A percentile compares a stretch with the other conserved stretches of the same genome.
phyloP scores from a whole-genome alignment of 192 early-diverging fungal genomes.

The Backusella tarrabulga region DNA sequence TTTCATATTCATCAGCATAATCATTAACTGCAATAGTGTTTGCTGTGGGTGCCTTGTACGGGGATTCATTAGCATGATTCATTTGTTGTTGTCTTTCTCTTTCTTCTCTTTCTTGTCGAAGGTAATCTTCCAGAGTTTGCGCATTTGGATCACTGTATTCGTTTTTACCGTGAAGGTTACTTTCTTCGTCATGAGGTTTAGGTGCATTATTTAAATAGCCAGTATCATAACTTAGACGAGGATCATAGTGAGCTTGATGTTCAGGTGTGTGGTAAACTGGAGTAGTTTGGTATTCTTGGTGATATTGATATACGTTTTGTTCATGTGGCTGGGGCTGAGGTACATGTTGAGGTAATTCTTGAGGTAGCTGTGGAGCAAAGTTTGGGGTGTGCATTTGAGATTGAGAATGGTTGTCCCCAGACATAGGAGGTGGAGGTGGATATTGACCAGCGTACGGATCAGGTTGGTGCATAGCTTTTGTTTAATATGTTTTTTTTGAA shows the following conservation, averaged over 20 bases:
- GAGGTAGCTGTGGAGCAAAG: not conserved
- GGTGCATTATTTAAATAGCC: not conserved
- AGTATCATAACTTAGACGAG: not conserved
- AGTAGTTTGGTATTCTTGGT: not conserved
- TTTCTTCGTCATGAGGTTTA: not conserved
- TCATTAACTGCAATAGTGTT: not conserved
- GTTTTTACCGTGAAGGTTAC: not conserved
- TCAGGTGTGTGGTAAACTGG: not conserved
- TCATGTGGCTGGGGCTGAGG: not conserved
- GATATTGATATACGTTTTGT: not conserved
- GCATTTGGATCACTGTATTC: not conserved
- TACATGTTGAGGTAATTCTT: not conserved
- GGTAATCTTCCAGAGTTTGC: not conserved
- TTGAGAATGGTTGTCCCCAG: not conserved
- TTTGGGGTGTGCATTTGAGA: not conserved
- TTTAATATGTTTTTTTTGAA: not conserved
- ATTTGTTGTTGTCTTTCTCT: not conserved
- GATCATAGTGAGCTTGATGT: not conserved
- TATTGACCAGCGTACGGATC: conserved; percentile 37
- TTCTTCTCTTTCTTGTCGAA: conserved; percentile 11
- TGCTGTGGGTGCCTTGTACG: not conserved
- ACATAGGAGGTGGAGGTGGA: conserved; percentile 19
- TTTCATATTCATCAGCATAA: not conserved
- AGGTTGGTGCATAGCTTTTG: not conserved
- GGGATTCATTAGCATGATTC: not conserved